A percentile compares a stretch with the other conserved stretches of the same genome.
Conservation (phyloP, 257 asterid genomes). For the Misopates orontium region DNA sequence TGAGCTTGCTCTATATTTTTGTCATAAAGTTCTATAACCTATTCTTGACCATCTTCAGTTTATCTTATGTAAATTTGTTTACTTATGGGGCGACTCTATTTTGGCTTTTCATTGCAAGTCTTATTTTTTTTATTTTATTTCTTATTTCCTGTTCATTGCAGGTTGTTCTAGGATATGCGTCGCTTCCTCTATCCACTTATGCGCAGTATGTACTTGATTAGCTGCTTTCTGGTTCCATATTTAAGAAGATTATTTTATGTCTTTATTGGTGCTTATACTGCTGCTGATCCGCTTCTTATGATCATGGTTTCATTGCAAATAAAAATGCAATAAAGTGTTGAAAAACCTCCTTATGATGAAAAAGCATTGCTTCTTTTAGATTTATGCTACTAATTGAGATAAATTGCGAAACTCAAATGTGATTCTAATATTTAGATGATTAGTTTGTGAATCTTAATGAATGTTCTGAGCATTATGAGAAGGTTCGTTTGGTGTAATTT, state of each 20-base stretch:
- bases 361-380: neutral
- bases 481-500: neutral
- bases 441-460: no score
- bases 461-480: neutral
- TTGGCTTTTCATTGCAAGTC: conserved; percentile 22
- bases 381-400: conserved; percentile 1
- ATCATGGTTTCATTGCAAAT: neutral
- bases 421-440: conserved; percentile 8
- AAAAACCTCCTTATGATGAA: conserved; percentile 21
- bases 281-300: conserved; percentile 26
- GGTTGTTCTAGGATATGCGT: conserved; percentile 93
- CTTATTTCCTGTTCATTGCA: conserved; percentile 38
- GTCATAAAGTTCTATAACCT: conserved; percentile 22
- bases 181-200: conserved; percentile 83
- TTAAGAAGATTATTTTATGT: conserved; percentile 15
- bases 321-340: conserved; percentile 11
- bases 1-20: conserved; percentile 21
- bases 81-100: no score
- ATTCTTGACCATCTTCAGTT: neutral
- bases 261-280: conserved; percentile 19
- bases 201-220: conserved; percentile 68
- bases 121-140: conserved; percentile 12
- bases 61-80: no score
- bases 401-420: neutral
- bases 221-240: conserved; percentile 19